Evolutionary conservation across 352 stramenopile genomes (phyloP), one percentile per base, ranked within the genome.

Genomic region (Blastocystis sp.): DNA sequence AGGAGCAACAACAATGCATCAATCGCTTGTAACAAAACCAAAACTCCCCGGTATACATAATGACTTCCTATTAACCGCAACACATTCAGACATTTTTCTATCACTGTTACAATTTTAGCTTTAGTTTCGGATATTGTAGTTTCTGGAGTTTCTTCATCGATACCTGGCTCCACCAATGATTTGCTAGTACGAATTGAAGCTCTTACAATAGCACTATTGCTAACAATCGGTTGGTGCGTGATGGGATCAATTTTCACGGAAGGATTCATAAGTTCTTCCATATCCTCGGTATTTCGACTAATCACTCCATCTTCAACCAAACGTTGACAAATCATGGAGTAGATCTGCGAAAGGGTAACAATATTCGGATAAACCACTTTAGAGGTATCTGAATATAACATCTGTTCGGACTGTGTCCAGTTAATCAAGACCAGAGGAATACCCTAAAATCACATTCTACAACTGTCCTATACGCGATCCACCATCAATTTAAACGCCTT

Each of bases 261-360:
- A 40, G 24, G 60, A n/a, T 48, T n/a, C 64, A 48, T 2, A 9
- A 48, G 40, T 48, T 48, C 40, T 9, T 48, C 40, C 40, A 48
- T 48, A 9, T 48, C 40, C 9, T 9, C 40, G 9, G 40, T 48
- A 48, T 48, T 48, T 9, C 40, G 60, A 0, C n/a, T 15, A 13
- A 62, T 62, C 13, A 62, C 56, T 62, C 56, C 56, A 33, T 78
- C 66, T 56, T 84, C 73, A 1, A 84, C 17, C n/a, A 66, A 24
- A 35, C 54, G 73, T 27, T 84, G 73, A 48, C 73, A 84, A 30
- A 84, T 62, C 48, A 84, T 84, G n/a, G 48, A 66, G 51, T 84
- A 84, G 13, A 84, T 64, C 30, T 84, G 73, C 7, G 73, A 84
- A 33, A 66, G 53, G n/a, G 54, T 84, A 6, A 84, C 40, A 35